phyloP scores from a whole-genome alignment of 2,329 filamentous ascomycete species.

The Hypoxylon sp. region DNA sequence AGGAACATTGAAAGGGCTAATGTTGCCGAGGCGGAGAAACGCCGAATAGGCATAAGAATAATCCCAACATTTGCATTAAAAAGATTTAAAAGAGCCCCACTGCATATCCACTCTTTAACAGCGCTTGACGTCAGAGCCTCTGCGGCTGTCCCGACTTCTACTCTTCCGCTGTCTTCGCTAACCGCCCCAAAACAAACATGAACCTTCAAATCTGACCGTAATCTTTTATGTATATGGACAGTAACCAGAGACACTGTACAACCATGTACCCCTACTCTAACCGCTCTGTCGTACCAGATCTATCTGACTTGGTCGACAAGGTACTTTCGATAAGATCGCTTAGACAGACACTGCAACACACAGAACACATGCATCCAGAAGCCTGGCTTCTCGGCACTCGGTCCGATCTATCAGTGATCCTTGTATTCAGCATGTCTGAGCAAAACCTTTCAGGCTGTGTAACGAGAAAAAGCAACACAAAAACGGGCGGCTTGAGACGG shows the following conservation, averaged over 20 bases:
- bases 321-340: conserved; percentile 31
- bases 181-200: conserved; percentile 13
- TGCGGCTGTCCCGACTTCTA: conserved; percentile 42
- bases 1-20: too few relatives aligned
- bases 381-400: conserved; percentile 45
- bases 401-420: conserved; percentile 46
- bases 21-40: conserved; percentile 37
- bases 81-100: conserved; percentile 31
- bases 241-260: conserved; percentile 21
- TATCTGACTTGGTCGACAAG: conserved; percentile 21
- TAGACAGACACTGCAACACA: conserved; percentile 29
- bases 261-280: conserved; percentile 35
- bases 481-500: conserved; percentile 24
- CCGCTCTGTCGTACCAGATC: conserved; percentile 34
- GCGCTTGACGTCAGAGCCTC: conserved; percentile 45
- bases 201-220: neutral
- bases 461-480: conserved; percentile 31
- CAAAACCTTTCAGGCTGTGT: conserved; percentile 30
- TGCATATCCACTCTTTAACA: conserved; percentile 25
- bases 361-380: conserved; percentile 27
- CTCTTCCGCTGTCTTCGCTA: conserved; percentile 26
- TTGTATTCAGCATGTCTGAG: conserved; percentile 27
- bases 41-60: conserved; percentile 38
- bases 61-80: conserved; percentile 29
- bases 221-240: conserved; percentile 18